Base-by-base conservation (phyloP, 495 filamentous ascomycete genomes). In the Daldinia bambusicola region DNA sequence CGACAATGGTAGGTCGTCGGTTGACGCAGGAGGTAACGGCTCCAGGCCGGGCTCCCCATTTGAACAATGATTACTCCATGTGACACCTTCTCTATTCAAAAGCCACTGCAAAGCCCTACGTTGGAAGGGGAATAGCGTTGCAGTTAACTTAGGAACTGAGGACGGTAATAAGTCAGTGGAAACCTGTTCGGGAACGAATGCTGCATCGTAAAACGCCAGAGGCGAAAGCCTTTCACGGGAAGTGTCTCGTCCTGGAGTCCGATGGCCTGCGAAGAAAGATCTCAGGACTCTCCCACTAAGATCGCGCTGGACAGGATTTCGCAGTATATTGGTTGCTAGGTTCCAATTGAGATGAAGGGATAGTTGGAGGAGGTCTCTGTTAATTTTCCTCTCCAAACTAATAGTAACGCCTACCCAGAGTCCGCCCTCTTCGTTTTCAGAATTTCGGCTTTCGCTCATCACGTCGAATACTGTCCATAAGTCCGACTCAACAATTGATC, bases 121-220 rank as follows among this genome's bases (percentile, higher is more conserved):
- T 67, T 85, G 83, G 68, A 84, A 85, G 5, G 83, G 83, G 66
- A 76, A 84, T 2, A 84, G 69, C 1, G 31, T 74, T 4, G 82
- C 72, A 5, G 74, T 55, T 0, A 85, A 70, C 14, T 53, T 53
- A 3, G 78, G 75, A 18, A 80, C 56, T 8, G 66, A 20, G 58
- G 81, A 66, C 5, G 71, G 55, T 0, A 63, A 50, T 0, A 77
- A 43, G 18, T 75, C 62, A 2, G 68, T 48, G 45, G 78, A 63
- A 4, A 77, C 67, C 26, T 75, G 75, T 40, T 75, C 63, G 0
- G 83, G 80, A 30, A 79, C 62, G 45, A 76, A 78, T n/a, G 81
- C 79, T 0, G 81, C 79, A 32, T 81, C 77, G 48, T 85, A 85
- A 53, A 84, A 85, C 34, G 79, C 80, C 56, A 80, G 79, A 7